These are phyloP conservation scores for Hericium rajendrae DNA, from an alignment of 768 basidiomycete species.

Conservation along the genomic window DNA sequence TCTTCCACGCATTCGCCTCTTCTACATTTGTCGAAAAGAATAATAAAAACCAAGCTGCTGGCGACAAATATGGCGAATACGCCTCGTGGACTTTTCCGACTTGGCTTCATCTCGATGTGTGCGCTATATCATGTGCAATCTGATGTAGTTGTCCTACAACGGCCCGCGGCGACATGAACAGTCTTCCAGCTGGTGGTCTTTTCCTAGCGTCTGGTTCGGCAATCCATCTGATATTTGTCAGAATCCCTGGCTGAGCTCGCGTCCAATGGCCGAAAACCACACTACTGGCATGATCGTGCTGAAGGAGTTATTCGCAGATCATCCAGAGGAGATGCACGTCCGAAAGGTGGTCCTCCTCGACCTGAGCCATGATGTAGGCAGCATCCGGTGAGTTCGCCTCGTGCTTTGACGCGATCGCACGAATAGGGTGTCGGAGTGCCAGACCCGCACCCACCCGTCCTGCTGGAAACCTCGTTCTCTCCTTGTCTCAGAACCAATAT, in stretches of 20 bases:
- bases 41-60: not conserved
- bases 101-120: not conserved
- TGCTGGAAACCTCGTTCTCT: constrained; percentile 48
- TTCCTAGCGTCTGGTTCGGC: not conserved
- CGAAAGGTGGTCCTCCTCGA: constrained; percentile 48
- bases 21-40: not conserved
- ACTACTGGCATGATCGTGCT: constrained; percentile 46
- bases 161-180: not conserved
- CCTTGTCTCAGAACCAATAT: constrained; percentile 45
- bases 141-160: not conserved
- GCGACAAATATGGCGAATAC: not conserved
- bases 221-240: too few relatives aligned
- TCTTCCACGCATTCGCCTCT: not conserved
- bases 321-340: constrained; percentile 20
- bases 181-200: not conserved
- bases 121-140: not conserved
- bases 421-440: constrained; percentile 20
- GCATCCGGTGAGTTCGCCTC: constrained; percentile 35
- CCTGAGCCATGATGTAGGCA: constrained; percentile 35
- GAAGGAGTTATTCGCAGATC: constrained; percentile 39
- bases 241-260: too few relatives aligned
- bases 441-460: constrained; percentile 28
- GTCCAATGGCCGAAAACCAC: constrained; percentile 18
- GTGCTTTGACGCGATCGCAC: not conserved
- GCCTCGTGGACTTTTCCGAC: not conserved